Evolutionary conservation across 345 rosid genomes (phyloP).

Genomic region (Isatis tinctoria): DNA sequence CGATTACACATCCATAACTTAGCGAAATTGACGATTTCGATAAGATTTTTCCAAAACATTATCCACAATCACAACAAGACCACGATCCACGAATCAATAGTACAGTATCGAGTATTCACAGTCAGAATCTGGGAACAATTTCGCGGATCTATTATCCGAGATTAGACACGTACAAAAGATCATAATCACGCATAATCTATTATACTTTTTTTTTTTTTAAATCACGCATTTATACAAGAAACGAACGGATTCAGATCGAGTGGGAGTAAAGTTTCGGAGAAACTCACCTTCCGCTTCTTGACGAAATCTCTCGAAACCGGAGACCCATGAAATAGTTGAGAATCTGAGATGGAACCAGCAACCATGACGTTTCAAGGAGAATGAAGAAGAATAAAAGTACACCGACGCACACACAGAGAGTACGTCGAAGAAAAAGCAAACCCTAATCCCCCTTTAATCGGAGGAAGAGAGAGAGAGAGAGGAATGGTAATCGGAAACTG

Average conservation of each 20-base stretch:
- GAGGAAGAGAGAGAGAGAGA: constrained; percentile 16
- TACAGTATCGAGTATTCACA: not conserved
- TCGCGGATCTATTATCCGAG: not conserved
- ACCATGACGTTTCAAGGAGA: constrained; percentile 26
- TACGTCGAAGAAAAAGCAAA: constrained; percentile 17
- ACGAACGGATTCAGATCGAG: not conserved
- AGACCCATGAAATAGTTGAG: constrained; percentile 18
- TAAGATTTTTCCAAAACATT: not conserved
- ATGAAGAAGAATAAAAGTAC: not conserved
- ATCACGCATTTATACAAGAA: constrained; percentile 3
- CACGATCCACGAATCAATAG: not conserved
- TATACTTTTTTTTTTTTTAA: not conserved
- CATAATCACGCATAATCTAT: not conserved
- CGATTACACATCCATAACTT: not conserved
- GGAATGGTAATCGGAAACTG: constrained; percentile 63
- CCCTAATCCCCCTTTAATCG: constrained; percentile 41
- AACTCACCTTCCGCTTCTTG: constrained; percentile 35
- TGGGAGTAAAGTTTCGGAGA: not conserved
- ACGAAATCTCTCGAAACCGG: constrained; percentile 25
- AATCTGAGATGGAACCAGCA: constrained; percentile 34
- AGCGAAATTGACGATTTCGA: not conserved
- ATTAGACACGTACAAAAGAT: not conserved
- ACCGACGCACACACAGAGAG: not conserved
- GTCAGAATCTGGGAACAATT: not conserved
- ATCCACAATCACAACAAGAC: not conserved